Conservation (phyloP, 805 yeast genomes). For the Yamadazyma olivae region DNA sequence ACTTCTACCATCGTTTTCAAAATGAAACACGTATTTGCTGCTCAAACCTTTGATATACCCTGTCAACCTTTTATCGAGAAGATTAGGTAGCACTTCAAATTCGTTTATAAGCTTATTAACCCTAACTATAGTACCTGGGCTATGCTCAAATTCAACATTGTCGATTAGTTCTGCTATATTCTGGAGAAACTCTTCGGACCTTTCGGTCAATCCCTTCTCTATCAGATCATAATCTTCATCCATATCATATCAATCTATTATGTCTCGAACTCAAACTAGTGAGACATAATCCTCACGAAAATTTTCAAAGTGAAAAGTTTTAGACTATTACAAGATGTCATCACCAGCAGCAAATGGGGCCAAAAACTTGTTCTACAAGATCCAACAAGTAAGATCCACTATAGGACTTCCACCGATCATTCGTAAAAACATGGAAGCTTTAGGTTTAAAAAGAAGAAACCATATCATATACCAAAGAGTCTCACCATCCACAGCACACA, state of each 20-base stretch:
- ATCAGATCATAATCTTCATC: constrained; percentile 1
- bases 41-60: constrained; percentile 28
- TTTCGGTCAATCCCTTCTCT: constrained; percentile 1
- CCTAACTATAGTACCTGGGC: not conserved
- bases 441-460: constrained; percentile 77
- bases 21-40: constrained; percentile 17
- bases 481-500: constrained; percentile 80
- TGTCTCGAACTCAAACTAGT: too few relatives aligned
- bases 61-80: constrained; percentile 43
- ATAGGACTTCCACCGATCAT: constrained; percentile 77
- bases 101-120: constrained; percentile 32
- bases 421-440: constrained; percentile 60
- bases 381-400: constrained; percentile 76
- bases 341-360: not conserved
- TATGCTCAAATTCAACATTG: constrained; percentile 1
- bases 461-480: constrained; percentile 70
- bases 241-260: too few relatives aligned
- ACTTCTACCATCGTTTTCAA: not conserved
- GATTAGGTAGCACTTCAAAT: constrained; percentile 53
- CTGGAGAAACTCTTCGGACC: constrained; percentile 2
- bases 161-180: constrained; percentile 2
- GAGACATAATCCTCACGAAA: too few relatives aligned
- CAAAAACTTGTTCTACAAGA: constrained; percentile 37
- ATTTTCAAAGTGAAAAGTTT: too few relatives aligned
- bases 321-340: too few relatives aligned